Conservation (phyloP, 768 basidiomycete species). For the Lentinus brumalis region DNA sequence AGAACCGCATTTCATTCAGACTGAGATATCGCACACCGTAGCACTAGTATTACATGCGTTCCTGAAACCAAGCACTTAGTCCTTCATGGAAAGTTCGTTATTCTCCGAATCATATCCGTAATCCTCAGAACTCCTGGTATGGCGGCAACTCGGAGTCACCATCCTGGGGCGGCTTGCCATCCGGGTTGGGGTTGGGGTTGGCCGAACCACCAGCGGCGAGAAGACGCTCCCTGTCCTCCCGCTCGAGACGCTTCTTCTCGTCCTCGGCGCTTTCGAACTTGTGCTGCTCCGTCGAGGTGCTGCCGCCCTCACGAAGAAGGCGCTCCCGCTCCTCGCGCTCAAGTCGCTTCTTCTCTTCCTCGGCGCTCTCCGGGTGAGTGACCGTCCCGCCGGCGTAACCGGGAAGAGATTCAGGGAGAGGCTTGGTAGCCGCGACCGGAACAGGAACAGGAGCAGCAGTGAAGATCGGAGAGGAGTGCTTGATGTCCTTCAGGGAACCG, state of each 20-base stretch:
- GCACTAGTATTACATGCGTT: background rate
- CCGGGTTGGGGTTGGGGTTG: slow-evolving; percentile 4
- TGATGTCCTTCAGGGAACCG: slow-evolving; percentile 61
- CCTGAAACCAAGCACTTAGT: too few relatives aligned
- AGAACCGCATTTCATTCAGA: too few relatives aligned
- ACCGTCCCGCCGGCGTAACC: background rate
- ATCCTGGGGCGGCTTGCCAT: slow-evolving; percentile 18
- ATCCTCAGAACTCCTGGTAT: slow-evolving; percentile 42
- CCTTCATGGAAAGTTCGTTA: too few relatives aligned
- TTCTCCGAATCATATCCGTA: too few relatives aligned
- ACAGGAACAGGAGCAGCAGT: background rate
- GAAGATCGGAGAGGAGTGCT: slow-evolving; percentile 16
- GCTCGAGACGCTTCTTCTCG: slow-evolving; percentile 63
- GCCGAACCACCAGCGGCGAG: slow-evolving; percentile 28
- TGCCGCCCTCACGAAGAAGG: slow-evolving; percentile 30
- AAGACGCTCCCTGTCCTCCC: slow-evolving; percentile 53
- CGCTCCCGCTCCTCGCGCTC: slow-evolving; percentile 50
- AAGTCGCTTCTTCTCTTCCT: slow-evolving; percentile 65
- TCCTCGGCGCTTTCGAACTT: slow-evolving; percentile 59
- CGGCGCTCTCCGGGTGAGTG: slow-evolving; percentile 47
- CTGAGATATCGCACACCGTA: too few relatives aligned
- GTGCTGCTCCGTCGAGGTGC: slow-evolving; percentile 7
- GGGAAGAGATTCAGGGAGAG: slow-evolving; percentile 26
- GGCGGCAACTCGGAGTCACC: slow-evolving; percentile 43
- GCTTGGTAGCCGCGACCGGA: background rate